Conservation (phyloP, 495 filamentous ascomycete species). For the Penicillium lividum region DNA sequence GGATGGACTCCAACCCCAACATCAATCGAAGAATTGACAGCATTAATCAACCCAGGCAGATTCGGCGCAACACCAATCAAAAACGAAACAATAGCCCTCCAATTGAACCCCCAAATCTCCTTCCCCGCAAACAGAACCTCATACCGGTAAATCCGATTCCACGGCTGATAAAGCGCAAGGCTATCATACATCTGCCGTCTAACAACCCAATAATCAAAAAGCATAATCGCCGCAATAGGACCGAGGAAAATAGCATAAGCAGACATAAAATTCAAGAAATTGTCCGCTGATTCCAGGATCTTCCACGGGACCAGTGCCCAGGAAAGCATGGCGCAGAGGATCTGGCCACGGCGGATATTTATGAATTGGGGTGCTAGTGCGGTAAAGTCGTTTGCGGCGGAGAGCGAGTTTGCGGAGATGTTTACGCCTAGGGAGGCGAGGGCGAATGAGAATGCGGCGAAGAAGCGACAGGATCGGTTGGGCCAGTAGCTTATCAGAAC, state of each 20-base stretch:
- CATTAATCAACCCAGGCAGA: slow-evolving; percentile 58
- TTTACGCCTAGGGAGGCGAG: slow-evolving; percentile 54
- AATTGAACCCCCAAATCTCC: slow-evolving; percentile 54
- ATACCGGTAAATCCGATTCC: slow-evolving; percentile 51
- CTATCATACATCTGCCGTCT: slow-evolving; percentile 62
- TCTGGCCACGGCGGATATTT: slow-evolving; percentile 64
- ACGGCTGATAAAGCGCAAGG: slow-evolving; percentile 48
- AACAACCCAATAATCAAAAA: slow-evolving; percentile 68
- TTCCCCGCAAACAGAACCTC: slow-evolving; percentile 30
- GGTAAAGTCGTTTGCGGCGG: slow-evolving; percentile 64
- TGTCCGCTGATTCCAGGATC: slow-evolving; percentile 58
- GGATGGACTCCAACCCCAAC: slow-evolving; percentile 51
- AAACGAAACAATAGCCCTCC: slow-evolving; percentile 65
- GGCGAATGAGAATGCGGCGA: slow-evolving; percentile 49
- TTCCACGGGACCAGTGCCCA: slow-evolving; percentile 67
- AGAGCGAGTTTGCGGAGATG: slow-evolving; percentile 66
- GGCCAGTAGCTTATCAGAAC: slow-evolving; percentile 47
- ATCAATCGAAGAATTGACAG: slow-evolving; percentile 45
- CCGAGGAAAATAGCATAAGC: slow-evolving; percentile 68
- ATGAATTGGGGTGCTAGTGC: slow-evolving; percentile 58
- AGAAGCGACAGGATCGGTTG: slow-evolving; percentile 54
- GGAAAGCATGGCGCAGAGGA: slow-evolving; percentile 58
- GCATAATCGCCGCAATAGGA: slow-evolving; percentile 67
- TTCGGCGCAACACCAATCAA: slow-evolving; percentile 62
- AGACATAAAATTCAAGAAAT: slow-evolving; percentile 62